Evolutionary conservation across 1,284 basidiomycete genomes (phyloP), one percentile per base, ranked within the genome.

Genomic region (Pseudozyma sp.): DNA sequence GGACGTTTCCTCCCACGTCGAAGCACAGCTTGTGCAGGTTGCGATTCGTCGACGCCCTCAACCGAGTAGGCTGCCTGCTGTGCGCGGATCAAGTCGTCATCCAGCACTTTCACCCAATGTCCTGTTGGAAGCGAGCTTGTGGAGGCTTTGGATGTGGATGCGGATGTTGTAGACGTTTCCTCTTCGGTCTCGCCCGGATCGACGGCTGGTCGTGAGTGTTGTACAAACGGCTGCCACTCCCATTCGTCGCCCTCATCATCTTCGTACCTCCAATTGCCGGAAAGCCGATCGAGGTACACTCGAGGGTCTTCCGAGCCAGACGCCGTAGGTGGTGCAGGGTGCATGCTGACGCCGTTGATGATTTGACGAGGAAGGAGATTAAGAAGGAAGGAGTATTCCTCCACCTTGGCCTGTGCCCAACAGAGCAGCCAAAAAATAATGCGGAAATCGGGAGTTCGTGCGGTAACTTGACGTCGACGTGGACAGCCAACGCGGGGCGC

Each of bases 261-360:
- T 84, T 99, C 96, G 81, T 92, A 91, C 55, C 91, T 89, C 92
- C 93, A 99, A 74, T 92, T 91, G 43, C 89, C 88, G 5, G 90
- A 88, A 45, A 88, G 87, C 77, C 89, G 91, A 69, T 92, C 92
- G 80, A 91, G 92, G 85, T 94, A 91, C 39, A 85, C 76, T 14
- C 68, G 53, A 1, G 70, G 56, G 50, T 81, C 77, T n/a, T 53
- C 51, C 7, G 70, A 68, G 6, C 70, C 65, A 2, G 31, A 35
- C 4, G 57, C 45, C 16, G 70, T 54, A 6, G 70, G 70, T 8
- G 65, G 48, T 39, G 65, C 48, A 8, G 70, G 70, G 49, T 73
- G 70, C 63, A 61, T 56, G 43, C 47, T 43, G 39, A 17, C 24
- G 34, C 35, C 39, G 8, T 24, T 1, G 6, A 24, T 24, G 4